Base-by-base conservation (phyloP, 2,329 filamentous ascomycete genomes). In the Aspergillus glaucus region DNA sequence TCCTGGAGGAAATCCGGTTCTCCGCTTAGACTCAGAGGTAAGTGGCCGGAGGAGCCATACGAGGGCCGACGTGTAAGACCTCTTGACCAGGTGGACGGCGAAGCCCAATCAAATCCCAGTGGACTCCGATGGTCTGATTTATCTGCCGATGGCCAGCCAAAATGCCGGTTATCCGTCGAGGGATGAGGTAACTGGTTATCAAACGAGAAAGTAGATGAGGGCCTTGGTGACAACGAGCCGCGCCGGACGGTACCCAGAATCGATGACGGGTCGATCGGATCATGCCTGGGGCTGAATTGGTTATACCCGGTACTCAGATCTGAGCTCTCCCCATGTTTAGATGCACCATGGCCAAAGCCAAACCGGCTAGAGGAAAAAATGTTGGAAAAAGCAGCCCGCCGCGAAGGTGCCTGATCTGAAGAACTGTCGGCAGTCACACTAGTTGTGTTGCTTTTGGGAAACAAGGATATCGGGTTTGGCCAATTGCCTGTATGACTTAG, bases 21-120 rank as follows among this genome's bases (percentile, higher is more conserved):
- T 22, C 75, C 75, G 24, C 77, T 73, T 37, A 78, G 73, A 12
- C 79, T 76, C 46, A 79, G 70, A 2, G 79, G 74, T 14, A 83
- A 67, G 51, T 80, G 80, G 65, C 79, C 84, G 1, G 86, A 84
- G 1, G 86, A 88, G 10, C 87, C 87, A 58, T 83, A 79, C 54
- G 89, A 95, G 12, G 88, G 87, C 32, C 91, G 80, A 44, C 91
- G 81, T 30, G 90, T 95, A 6, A 86, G 84, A 58, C 82, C 86
- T 36, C 87, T 76, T 4, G 87, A 87, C 85, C 86, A 93, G 1
- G 86, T 72, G 59, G 66, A 76, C 12, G 72, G 67, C 1, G 70
- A 70, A 19, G 73, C 72, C 79, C 79, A 81, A 49, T 79, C 75
- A 15, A 76, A 69, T 3, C 71, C 76, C 6, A 80, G 66, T 12